phyloP scores from a whole-genome alignment of 345 rosid genomes.

The Gossypioides kirkii region DNA sequence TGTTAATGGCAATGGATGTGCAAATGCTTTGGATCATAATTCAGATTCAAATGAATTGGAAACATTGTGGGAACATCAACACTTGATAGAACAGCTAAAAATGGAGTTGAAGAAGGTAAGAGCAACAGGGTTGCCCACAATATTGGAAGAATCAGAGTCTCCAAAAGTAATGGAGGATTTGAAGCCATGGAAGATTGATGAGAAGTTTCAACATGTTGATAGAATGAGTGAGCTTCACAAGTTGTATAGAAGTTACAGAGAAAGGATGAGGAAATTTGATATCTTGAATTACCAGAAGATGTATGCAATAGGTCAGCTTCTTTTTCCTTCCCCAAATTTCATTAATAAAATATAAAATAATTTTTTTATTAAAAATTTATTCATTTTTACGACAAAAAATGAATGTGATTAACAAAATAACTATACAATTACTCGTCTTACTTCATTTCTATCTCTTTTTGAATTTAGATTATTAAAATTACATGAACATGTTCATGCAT shows the following conservation, averaged over 20 bases:
- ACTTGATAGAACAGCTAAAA: constrained; percentile 81
- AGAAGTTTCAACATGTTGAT: constrained; percentile 52
- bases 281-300: constrained; percentile 90
- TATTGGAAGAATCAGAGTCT: constrained; percentile 66
- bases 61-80: constrained; percentile 87
- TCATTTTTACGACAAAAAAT: rapidly evolving
- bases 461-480: no score
- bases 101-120: constrained; percentile 86
- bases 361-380: no score
- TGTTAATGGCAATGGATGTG: constrained; percentile 9
- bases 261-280: constrained; percentile 84
- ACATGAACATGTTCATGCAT: no score
- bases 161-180: constrained; percentile 77
- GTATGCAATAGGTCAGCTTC: constrained; percentile 74
- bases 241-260: constrained; percentile 80
- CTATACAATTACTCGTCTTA: no score
- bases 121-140: constrained; percentile 80
- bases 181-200: constrained; percentile 91
- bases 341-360: no score
- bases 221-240: constrained; percentile 78
- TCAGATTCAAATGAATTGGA: constrained; percentile 38
- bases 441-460: no score
- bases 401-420: rapidly evolving
- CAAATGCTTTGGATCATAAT: background rate
- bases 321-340: background rate